These are phyloP conservation scores for Dacryopinax spathularia DNA, from an alignment of 768 basidiomycete species.

Conservation along the genomic window DNA sequence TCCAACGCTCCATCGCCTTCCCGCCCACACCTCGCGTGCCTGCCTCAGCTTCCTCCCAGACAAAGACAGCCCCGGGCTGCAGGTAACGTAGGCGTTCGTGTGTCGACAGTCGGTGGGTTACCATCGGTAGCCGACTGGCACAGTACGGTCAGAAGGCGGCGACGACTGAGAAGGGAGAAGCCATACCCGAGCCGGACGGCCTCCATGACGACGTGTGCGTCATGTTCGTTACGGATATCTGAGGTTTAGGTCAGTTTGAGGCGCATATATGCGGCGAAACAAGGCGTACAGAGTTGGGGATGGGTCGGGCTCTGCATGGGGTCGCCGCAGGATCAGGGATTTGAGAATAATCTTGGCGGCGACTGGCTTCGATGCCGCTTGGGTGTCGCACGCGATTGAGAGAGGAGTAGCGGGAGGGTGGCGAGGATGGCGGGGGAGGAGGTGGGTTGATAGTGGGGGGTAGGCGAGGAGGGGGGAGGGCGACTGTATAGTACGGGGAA, in stretches of 20 bases:
- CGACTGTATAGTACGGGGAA: background rate
- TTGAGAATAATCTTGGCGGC: background rate
- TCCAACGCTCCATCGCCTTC: constrained; percentile 47
- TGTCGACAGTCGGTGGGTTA: constrained; percentile 51
- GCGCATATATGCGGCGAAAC: background rate
- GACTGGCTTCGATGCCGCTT: background rate
- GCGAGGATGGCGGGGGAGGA: background rate
- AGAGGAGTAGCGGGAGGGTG: background rate
- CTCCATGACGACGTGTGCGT: constrained; percentile 62
- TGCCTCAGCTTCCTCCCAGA: constrained; percentile 75
- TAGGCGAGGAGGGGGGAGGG: background rate
- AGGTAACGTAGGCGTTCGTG: constrained; percentile 51
- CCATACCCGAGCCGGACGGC: constrained; percentile 42
- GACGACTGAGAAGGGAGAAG: background rate
- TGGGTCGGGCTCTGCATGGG: background rate
- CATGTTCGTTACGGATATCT: constrained; percentile 70
- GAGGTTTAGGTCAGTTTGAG: background rate
- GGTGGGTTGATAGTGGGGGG: background rate
- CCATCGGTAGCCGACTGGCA: constrained; percentile 46
- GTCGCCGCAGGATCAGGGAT: background rate
- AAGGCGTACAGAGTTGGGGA: background rate
- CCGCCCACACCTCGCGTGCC: constrained; percentile 21
- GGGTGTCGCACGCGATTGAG: background rate
- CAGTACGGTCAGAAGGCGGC: background rate
- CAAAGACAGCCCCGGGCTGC: constrained; percentile 60